These are phyloP conservation scores for Colletotrichum sublineola DNA, from an alignment of 2,329 filamentous ascomycete genomes.

Conservation along the genomic window DNA sequence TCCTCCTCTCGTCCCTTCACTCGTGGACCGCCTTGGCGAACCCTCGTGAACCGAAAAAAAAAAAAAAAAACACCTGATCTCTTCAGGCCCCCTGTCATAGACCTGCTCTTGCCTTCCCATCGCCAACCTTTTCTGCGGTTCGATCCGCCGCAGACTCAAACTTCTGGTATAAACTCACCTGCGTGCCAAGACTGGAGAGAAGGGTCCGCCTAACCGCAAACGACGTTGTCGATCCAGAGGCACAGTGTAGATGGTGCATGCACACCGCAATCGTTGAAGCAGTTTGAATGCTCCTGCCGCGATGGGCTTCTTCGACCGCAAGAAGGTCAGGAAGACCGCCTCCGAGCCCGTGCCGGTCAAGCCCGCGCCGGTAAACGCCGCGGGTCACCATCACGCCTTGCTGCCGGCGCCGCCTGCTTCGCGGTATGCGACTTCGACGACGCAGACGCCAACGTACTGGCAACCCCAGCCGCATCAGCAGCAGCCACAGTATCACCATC, in stretches of 20 bases:
- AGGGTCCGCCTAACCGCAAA: neutral
- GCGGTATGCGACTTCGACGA: constrained; percentile 26
- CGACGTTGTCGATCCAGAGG: too few species aligned
- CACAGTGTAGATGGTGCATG: neutral
- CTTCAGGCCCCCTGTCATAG: neutral
- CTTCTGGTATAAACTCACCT: neutral
- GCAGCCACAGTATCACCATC: constrained; percentile 14
- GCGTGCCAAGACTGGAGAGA: neutral
- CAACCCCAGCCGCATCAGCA: constrained; percentile 27
- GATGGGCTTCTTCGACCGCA: constrained; percentile 51
- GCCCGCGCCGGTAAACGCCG: constrained; percentile 42
- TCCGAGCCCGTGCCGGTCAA: constrained; percentile 27
- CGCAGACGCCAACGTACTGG: constrained; percentile 30
- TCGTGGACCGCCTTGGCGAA: constrained; percentile 12
- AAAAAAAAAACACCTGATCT: too few species aligned
- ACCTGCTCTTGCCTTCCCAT: neutral
- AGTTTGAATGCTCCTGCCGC: constrained; percentile 16
- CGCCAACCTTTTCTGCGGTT: neutral
- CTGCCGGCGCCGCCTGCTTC: constrained; percentile 23
- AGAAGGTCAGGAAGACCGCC: constrained; percentile 45
- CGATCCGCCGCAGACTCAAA: neutral
- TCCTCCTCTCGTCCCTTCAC: neutral
- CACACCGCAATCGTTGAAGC: too few species aligned
- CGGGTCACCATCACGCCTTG: constrained; percentile 26
- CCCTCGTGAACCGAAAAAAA: neutral